Conservation (phyloP, 495 filamentous ascomycete species). For the Penicillium chermesinum region DNA sequence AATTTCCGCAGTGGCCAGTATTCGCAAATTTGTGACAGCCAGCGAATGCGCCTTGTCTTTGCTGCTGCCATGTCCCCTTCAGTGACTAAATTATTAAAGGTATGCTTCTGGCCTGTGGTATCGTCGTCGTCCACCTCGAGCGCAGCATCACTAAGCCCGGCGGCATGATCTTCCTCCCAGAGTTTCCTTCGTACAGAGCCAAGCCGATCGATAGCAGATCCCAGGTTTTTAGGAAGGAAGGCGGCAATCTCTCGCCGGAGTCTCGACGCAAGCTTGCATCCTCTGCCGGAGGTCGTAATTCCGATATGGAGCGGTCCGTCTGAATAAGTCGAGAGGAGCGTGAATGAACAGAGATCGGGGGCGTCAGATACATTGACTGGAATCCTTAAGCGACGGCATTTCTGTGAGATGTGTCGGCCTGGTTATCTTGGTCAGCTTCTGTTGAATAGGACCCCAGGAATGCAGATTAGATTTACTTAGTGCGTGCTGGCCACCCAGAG, state of each 20-base stretch:
- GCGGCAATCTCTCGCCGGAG: slow-evolving; percentile 83
- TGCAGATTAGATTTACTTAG: slow-evolving; percentile 45
- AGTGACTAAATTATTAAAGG: slow-evolving; percentile 76
- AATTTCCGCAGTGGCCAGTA: slow-evolving; percentile 91
- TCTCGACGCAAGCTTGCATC: slow-evolving; percentile 90
- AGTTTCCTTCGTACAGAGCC: slow-evolving; percentile 72
- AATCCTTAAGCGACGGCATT: slow-evolving; percentile 76
- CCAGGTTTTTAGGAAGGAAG: slow-evolving; percentile 73
- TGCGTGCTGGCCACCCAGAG: slow-evolving; percentile 50
- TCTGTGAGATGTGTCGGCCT: slow-evolving; percentile 64
- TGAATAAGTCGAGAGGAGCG: slow-evolving; percentile 77
- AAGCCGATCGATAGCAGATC: slow-evolving; percentile 70
- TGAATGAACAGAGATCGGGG: slow-evolving; percentile 84
- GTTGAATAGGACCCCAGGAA: too few relatives aligned
- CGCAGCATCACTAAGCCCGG: slow-evolving; percentile 38
- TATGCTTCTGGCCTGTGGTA: slow-evolving; percentile 71
- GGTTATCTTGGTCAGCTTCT: neutral
- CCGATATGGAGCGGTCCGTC: slow-evolving; percentile 94
- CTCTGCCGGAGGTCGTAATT: slow-evolving; percentile 90
- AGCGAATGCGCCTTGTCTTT: slow-evolving; percentile 79
- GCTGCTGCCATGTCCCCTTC: slow-evolving; percentile 68
- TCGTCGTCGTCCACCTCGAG: slow-evolving; percentile 72
- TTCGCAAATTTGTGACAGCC: slow-evolving; percentile 95
- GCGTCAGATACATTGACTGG: slow-evolving; percentile 91
- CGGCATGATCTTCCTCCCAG: slow-evolving; percentile 70